Conservation (phyloP, 2,329 filamentous ascomycete genomes). For the Xylariaceae sp. region DNA sequence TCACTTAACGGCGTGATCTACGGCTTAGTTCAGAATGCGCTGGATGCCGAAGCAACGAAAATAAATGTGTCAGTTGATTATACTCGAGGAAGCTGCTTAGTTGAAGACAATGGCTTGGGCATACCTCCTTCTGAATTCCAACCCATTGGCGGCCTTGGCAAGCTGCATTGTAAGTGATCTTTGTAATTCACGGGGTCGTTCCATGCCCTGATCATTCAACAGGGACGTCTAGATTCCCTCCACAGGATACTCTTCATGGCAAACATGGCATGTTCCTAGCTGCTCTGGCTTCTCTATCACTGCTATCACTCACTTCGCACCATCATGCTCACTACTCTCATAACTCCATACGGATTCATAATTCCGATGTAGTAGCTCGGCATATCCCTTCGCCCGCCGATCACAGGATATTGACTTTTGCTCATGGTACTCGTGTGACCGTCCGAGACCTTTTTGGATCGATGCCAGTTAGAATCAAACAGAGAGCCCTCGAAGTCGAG, state of each 20-base stretch:
- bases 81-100: slow-evolving; percentile 65
- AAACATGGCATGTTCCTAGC: slow-evolving; percentile 71
- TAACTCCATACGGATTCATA: slow-evolving; percentile 66
- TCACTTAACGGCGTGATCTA: slow-evolving; percentile 67
- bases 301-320: slow-evolving; percentile 73
- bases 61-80: slow-evolving; percentile 73
- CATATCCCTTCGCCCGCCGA: slow-evolving; percentile 57
- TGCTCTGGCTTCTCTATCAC: slow-evolving; percentile 69
- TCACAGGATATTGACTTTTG: slow-evolving; percentile 49
- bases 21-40: slow-evolving; percentile 74
- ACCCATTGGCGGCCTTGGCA: slow-evolving; percentile 66
- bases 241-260: slow-evolving; percentile 52
- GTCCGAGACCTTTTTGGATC: slow-evolving; percentile 83
- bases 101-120: slow-evolving; percentile 82
- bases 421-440: slow-evolving; percentile 70
- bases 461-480: slow-evolving; percentile 86
- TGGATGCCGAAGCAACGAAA: slow-evolving; percentile 72
- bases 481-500: slow-evolving; percentile 55
- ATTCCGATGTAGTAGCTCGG: slow-evolving; percentile 61
- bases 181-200: slow-evolving; percentile 1
- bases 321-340: slow-evolving; percentile 56
- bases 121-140: slow-evolving; percentile 71
- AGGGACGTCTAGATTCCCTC: slow-evolving; percentile 76
- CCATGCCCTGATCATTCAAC: slow-evolving; percentile 1
- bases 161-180: slow-evolving; percentile 59